Percentiles rank a stretch among this genome's conserved stretches.
Evolutionary conservation across 164 flowering plant genomes (phyloP).

Genomic region (Macadamia tetraphylla): DNA sequence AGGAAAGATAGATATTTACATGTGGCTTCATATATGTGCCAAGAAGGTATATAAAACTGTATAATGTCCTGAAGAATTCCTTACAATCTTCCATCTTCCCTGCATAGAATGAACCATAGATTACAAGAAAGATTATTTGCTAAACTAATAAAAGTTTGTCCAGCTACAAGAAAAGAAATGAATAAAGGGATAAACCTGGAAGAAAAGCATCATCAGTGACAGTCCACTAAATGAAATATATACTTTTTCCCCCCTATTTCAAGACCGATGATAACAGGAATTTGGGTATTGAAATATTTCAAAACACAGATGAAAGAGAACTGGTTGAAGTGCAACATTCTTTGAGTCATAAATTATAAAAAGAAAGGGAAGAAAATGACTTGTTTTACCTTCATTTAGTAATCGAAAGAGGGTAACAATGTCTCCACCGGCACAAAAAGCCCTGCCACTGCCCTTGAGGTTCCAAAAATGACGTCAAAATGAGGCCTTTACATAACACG

Average conservation of each 20-base stretch:
- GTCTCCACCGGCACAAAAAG: conserved; percentile 82
- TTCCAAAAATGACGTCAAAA: conserved; percentile 21
- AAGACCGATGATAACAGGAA: not conserved
- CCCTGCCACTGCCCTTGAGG: conserved; percentile 73
- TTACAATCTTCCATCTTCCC: conserved; percentile 78
- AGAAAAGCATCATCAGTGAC: too few species aligned
- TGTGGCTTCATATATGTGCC: conserved; percentile 89
- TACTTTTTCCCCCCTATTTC: too few species aligned
- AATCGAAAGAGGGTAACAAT: conserved; percentile 45
- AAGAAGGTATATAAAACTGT: conserved; percentile 67
- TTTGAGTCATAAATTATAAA: too few species aligned
- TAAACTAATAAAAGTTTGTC: too few species aligned
- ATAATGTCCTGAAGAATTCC: conserved; percentile 46
- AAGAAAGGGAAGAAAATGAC: not conserved
- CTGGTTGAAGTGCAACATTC: too few species aligned
- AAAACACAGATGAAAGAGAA: too few species aligned
- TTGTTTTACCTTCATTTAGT: conserved; percentile 49
- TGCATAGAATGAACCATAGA: conserved; percentile 27
- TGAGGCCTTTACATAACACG: not conserved
- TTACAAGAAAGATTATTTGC: not conserved
- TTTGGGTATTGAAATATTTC: too few species aligned
- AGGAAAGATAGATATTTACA: conserved; percentile 42
- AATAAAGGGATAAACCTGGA: too few species aligned
- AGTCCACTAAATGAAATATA: too few species aligned
- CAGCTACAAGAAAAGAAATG: too few species aligned